phyloP scores from a whole-genome alignment of 805 yeast genomes.

The Lipomyces sp. region DNA sequence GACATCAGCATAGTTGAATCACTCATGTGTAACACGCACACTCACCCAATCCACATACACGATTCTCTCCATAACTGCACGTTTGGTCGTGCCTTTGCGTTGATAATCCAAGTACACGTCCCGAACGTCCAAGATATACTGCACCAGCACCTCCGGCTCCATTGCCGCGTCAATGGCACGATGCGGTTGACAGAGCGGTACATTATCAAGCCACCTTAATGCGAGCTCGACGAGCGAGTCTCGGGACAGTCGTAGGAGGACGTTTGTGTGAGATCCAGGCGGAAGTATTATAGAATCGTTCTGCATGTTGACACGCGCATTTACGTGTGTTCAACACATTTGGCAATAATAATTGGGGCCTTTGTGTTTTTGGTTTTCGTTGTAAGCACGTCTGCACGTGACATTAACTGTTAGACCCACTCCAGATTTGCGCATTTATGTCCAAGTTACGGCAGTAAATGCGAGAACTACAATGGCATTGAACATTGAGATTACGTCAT shows the following conservation, averaged over 20 bases:
- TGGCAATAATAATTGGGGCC: too few relatives aligned
- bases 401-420: not conserved
- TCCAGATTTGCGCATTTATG: not conserved
- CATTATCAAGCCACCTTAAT: conserved; percentile 20
- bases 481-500: not conserved
- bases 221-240: conserved; percentile 20
- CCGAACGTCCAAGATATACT: conserved; percentile 7
- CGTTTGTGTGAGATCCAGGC: conserved; percentile 14
- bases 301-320: conserved; percentile 7
- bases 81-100: conserved; percentile 1
- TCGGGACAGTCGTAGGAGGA: conserved; percentile 15
- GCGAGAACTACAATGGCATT: not conserved
- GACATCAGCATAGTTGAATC: not conserved
- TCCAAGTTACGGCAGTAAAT: not conserved
- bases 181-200: conserved; percentile 22
- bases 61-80: conserved; percentile 22
- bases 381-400: too few relatives aligned
- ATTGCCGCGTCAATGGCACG: conserved; percentile 1
- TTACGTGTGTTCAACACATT: not conserved
- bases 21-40: not conserved
- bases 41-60: conserved; percentile 33
- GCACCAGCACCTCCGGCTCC: conserved; percentile 31
- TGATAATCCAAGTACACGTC: conserved; percentile 13
- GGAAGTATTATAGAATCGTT: conserved; percentile 17
- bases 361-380: too few relatives aligned